A percentile compares a stretch with the other conserved stretches of the same genome.
Conservation (phyloP, 202 grass and related monocot species). For the Dendrocalamus latiflorus region DNA sequence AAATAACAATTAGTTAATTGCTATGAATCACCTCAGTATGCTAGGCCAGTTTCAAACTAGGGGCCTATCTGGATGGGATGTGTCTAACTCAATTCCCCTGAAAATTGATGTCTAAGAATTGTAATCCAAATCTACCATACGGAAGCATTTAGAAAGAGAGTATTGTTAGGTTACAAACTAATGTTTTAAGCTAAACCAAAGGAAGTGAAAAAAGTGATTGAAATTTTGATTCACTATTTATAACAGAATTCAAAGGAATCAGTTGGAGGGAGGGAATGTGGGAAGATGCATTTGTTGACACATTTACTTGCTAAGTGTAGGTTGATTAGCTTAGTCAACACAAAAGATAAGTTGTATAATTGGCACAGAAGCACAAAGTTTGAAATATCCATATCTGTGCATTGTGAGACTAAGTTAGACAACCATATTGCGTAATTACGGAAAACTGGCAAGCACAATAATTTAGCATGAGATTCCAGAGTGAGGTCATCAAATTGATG, state of each 20-base stretch:
- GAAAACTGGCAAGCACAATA: background rate
- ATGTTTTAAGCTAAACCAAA: background rate
- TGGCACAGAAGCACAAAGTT: no score
- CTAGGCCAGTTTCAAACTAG: background rate
- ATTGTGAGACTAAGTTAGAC: background rate
- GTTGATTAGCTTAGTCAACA: background rate
- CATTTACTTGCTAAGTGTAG: background rate
- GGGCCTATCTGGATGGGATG: background rate
- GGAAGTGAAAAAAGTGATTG: background rate
- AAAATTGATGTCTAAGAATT: background rate
- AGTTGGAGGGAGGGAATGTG: background rate
- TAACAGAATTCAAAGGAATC: background rate
- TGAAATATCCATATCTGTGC: background rate
- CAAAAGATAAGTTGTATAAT: background rate
- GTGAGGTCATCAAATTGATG: background rate
- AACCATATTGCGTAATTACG: background rate
- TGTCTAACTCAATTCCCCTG: background rate
- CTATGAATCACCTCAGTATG: background rate
- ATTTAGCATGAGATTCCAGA: background rate
- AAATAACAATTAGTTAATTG: background rate
- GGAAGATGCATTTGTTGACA: background rate
- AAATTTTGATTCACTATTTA: background rate
- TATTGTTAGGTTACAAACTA: background rate
- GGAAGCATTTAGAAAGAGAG: background rate
- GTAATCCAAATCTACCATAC: background rate